Evolutionary conservation across 139 green algal genomes (phyloP).

Genomic region (Chlamydomonas applanata): DNA sequence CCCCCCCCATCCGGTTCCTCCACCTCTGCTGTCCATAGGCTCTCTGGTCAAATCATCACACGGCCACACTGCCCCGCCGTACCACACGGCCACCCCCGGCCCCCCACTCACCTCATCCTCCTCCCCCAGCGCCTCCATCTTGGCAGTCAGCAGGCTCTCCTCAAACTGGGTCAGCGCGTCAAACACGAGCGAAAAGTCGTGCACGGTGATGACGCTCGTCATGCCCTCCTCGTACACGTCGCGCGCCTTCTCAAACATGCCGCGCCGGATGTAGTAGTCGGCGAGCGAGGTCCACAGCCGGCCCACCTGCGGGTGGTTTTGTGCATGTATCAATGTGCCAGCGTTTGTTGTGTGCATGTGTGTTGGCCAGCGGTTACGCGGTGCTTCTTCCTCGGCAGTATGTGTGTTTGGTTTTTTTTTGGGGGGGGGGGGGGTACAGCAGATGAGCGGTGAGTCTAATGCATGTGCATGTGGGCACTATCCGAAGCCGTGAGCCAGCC

Average conservation of each 20-base stretch:
- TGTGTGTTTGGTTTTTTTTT: too few species aligned
- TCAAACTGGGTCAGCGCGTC: slow-evolving; percentile 95
- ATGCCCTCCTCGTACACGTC: slow-evolving; percentile 98
- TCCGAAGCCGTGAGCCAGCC: too few species aligned
- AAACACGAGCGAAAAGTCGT: slow-evolving; percentile 97
- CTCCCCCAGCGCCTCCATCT: slow-evolving; percentile 64
- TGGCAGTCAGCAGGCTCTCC: slow-evolving; percentile 79
- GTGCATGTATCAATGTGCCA: too few species aligned
- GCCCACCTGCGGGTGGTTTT: slow-evolving; percentile 88
- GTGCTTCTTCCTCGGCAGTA: too few species aligned
- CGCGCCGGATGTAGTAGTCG: slow-evolving; percentile 96
- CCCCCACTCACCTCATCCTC: slow-evolving; percentile 26
- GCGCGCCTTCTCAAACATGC: slow-evolving; percentile 92
- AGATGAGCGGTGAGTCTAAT: too few species aligned
- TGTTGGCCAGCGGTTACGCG: too few species aligned
- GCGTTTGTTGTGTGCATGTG: too few species aligned
- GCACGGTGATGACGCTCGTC: slow-evolving; percentile 76
- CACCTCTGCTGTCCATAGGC: slow-evolving; percentile 23
- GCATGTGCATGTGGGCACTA: too few species aligned
- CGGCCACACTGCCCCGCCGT: too few species aligned
- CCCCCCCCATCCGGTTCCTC: slow-evolving; percentile 42
- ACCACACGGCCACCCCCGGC: too few species aligned
- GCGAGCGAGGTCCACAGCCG: slow-evolving; percentile 93
- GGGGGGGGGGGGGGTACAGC: too few species aligned
- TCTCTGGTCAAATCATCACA: too few species aligned